These are phyloP conservation scores for Bipolaris bicolor DNA, from an alignment of 2,329 filamentous ascomycete genomes.

Conservation along the genomic window DNA sequence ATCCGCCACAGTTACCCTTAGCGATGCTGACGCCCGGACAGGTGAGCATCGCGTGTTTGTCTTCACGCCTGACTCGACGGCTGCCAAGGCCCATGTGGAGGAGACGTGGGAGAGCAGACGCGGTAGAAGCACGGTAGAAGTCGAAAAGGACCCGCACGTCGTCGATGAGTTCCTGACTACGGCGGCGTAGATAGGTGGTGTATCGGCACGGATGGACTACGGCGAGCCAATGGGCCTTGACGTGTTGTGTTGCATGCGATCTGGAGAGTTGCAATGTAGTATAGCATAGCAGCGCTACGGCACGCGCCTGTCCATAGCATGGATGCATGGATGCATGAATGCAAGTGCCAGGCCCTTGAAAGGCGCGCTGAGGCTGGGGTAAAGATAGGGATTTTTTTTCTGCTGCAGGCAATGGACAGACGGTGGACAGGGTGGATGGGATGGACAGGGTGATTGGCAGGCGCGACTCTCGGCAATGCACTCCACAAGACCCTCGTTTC, in stretches of 20 bases:
- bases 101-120: conserved; percentile 34
- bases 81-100: conserved; percentile 35
- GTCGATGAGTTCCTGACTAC: conserved; percentile 33
- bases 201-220: conserved; percentile 4
- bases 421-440: not conserved
- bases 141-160: conserved; percentile 38
- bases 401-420: not conserved
- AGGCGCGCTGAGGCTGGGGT: conserved; percentile 3
- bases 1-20: not conserved
- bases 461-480: conserved; percentile 19
- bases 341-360: not conserved
- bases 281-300: not conserved
- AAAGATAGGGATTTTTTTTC: not conserved
- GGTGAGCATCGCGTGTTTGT: conserved; percentile 42
- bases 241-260: not conserved
- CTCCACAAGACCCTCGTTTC: conserved; percentile 10
- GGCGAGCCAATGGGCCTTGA: not conserved
- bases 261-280: too few species aligned
- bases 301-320: not conserved
- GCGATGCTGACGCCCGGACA: conserved; percentile 4
- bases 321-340: not conserved
- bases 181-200: conserved; percentile 14
- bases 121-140: conserved; percentile 22
- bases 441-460: conserved; percentile 9
- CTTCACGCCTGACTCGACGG: conserved; percentile 34